A percentile compares a stretch with the other conserved stretches of the same genome.
Conservation (phyloP, 2,329 filamentous ascomycete species). For the Ophiostoma ips region DNA sequence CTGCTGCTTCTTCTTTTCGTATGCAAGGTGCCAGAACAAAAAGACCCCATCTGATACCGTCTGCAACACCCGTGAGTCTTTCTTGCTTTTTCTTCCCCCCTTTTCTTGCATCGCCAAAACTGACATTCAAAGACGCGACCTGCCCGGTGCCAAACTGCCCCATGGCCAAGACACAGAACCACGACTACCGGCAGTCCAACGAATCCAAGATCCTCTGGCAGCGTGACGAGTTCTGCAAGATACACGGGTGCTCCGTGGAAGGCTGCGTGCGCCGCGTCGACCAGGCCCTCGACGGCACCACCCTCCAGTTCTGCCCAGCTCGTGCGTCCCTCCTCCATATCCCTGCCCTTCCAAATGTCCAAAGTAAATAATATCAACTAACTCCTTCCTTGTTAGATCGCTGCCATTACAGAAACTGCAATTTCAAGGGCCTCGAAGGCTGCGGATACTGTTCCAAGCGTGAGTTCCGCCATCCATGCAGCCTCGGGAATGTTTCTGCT, state of each 20-base stretch:
- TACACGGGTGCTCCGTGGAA: neutral
- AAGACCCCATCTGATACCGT: conserved; percentile 1
- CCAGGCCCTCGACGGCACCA: neutral
- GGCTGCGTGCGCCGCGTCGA: neutral
- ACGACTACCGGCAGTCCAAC: neutral
- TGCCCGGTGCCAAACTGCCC: neutral
- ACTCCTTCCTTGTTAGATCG: neutral
- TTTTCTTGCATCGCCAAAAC: neutral
- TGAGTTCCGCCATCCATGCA: neutral
- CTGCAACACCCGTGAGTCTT: conserved; percentile 4
- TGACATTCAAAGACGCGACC: neutral
- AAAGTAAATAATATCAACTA: neutral
- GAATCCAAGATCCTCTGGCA: neutral
- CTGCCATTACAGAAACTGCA: neutral
- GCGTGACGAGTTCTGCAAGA: neutral
- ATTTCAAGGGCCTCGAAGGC: neutral
- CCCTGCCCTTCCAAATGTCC: neutral
- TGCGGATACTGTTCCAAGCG: neutral
- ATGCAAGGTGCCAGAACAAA: conserved; percentile 3
- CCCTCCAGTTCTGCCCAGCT: neutral
- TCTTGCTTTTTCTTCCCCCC: no score
- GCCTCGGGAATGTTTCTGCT: no score
- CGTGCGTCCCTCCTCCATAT: neutral
- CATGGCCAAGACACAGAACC: neutral
- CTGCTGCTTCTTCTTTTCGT: conserved; percentile 10